These are phyloP conservation scores for Coffea eugenioides DNA, from an alignment of 257 asterid species.

Conservation along the genomic window DNA sequence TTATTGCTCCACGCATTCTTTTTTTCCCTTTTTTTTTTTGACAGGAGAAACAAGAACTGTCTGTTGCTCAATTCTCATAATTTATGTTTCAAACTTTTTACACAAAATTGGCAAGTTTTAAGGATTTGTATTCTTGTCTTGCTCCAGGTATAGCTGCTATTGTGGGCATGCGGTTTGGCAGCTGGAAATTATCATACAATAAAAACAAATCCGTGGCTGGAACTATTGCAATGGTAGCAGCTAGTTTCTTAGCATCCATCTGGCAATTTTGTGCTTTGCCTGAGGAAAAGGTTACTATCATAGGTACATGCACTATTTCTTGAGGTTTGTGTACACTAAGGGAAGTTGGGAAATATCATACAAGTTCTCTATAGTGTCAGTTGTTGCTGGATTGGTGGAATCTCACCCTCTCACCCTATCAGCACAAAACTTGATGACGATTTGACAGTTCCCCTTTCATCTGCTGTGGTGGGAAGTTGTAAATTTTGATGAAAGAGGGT, in stretches of 20 bases:
- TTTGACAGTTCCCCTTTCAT: constrained; percentile 74
- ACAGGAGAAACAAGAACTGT: not conserved
- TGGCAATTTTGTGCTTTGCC: constrained; percentile 46
- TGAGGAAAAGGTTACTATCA: constrained; percentile 14
- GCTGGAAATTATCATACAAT: constrained; percentile 76
- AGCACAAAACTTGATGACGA: constrained; percentile 85
- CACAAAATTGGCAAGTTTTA: too few species aligned
- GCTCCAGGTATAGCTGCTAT: constrained; percentile 71
- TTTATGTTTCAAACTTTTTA: not conserved
- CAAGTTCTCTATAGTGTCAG: constrained; percentile 61
- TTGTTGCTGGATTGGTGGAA: constrained; percentile 70
- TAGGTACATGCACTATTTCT: constrained; percentile 86
- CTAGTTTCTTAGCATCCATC: constrained; percentile 78
- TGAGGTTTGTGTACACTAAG: constrained; percentile 44
- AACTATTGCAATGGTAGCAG: too few species aligned
- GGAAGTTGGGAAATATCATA: constrained; percentile 47
- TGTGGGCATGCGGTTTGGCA: constrained; percentile 77
- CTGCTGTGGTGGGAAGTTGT: constrained; percentile 59
- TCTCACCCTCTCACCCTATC: constrained; percentile 68
- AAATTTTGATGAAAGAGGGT: constrained; percentile 31
- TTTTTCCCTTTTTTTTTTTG: too few species aligned
- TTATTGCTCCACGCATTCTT: not conserved
- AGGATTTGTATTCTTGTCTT: not conserved
- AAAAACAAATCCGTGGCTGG: too few species aligned
- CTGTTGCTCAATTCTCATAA: too few species aligned